Evolutionary conservation across 2,329 filamentous ascomycete species (phyloP).

Genomic region (Stachybotrys echinatus): DNA sequence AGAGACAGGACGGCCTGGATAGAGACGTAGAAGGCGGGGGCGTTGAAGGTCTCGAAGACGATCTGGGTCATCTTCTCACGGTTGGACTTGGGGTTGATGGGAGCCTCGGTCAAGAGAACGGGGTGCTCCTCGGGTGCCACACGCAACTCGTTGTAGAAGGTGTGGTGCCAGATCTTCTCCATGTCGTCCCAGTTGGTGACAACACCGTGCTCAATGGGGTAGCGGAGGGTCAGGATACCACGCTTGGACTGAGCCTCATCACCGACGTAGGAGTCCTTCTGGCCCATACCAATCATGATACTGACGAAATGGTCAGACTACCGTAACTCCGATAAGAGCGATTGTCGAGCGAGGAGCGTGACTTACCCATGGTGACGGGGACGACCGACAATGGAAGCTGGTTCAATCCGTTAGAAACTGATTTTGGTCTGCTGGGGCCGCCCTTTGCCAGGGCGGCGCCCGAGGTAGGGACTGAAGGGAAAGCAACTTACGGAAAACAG

Average conservation of each 20-base stretch:
- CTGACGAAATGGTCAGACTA: constrained; percentile 40
- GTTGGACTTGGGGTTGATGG: constrained; percentile 99
- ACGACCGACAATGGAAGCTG: constrained; percentile 98
- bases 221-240: constrained; percentile 99
- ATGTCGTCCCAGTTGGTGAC: constrained; percentile 99
- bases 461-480: neutral
- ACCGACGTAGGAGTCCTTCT: constrained; percentile 99
- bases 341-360: constrained; percentile 4
- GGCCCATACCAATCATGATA: constrained; percentile 99
- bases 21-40: constrained; percentile 98
- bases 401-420: constrained; percentile 28
- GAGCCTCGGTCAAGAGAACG: constrained; percentile 96
- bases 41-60: constrained; percentile 99
- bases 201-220: constrained; percentile 99
- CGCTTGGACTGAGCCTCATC: constrained; percentile 99
- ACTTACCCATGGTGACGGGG: constrained; percentile 99
- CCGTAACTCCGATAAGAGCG: constrained; percentile 6
- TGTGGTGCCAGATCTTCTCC: constrained; percentile 99
- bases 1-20: constrained; percentile 98
- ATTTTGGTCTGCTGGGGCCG: neutral
- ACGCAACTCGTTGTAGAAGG: constrained; percentile 99
- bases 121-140: constrained; percentile 99
- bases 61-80: constrained; percentile 99
- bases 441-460: neutral
- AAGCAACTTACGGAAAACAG: constrained; percentile 92